phyloP scores from a whole-genome alignment of 23 red algal species.

The Porphyridium purpureum region DNA sequence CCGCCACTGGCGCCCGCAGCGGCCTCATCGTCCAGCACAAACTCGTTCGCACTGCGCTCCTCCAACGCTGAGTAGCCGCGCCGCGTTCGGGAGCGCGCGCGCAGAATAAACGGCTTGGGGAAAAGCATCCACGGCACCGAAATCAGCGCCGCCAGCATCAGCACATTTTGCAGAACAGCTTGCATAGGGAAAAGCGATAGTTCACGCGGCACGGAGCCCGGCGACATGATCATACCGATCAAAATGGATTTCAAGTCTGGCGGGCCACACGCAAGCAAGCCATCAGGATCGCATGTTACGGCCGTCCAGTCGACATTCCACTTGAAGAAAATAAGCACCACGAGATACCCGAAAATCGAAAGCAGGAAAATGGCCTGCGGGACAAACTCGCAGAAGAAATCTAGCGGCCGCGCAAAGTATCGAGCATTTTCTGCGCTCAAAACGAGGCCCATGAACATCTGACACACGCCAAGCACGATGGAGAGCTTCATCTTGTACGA shows the following conservation, averaged over 20 bases:
- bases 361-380: constrained; percentile 85
- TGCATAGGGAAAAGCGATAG: constrained; percentile 62
- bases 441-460: constrained; percentile 83
- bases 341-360: constrained; percentile 79
- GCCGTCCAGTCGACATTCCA: constrained; percentile 73
- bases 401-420: constrained; percentile 46
- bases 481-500: constrained; percentile 96
- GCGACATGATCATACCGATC: constrained; percentile 93
- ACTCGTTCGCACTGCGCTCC: constrained; percentile 10
- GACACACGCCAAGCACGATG: constrained; percentile 59
- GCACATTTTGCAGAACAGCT: constrained; percentile 26
- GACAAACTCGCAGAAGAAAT: constrained; percentile 70
- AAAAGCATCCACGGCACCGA: constrained; percentile 97
- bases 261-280: too few relatives aligned
- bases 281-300: constrained; percentile 25
- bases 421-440: constrained; percentile 63
- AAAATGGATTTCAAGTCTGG: constrained; percentile 79
- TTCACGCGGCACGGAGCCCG: constrained; percentile 35
- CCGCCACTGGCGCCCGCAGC: not conserved
- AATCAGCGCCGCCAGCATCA: constrained; percentile 48
- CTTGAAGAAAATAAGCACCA: constrained; percentile 78
- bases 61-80: constrained; percentile 5
- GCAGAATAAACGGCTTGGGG: constrained; percentile 75
- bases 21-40: constrained; percentile 1
- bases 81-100: constrained; percentile 22